These are phyloP conservation scores for Ascoidea rubescens DNA, from an alignment of 805 yeast genomes.

Conservation along the genomic window DNA sequence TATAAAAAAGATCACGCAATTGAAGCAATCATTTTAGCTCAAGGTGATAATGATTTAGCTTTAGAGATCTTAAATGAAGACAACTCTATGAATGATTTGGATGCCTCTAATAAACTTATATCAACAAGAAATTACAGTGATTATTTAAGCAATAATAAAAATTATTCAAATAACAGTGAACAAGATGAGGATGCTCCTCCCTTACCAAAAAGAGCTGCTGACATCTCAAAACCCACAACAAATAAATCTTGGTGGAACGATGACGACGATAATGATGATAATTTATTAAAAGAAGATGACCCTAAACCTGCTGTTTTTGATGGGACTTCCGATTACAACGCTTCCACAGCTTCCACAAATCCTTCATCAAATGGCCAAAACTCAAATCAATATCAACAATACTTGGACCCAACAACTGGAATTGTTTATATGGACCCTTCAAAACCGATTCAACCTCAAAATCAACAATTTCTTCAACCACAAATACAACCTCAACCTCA, in stretches of 20 bases:
- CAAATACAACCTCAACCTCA: slow-evolving; percentile 2
- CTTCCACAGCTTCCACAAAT: neutral
- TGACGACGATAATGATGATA: slow-evolving; percentile 1
- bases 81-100: slow-evolving; percentile 18
- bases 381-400: neutral
- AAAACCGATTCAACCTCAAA: slow-evolving; percentile 3
- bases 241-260: slow-evolving; percentile 5
- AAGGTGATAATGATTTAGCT: slow-evolving; percentile 49
- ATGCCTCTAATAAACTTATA: slow-evolving; percentile 6
- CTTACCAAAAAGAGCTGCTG: slow-evolving; percentile 8
- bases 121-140: neutral
- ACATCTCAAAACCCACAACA: slow-evolving; percentile 5
- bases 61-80: slow-evolving; percentile 32
- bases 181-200: slow-evolving; percentile 3
- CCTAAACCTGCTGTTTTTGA: slow-evolving; percentile 4
- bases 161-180: neutral
- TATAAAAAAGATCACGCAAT: slow-evolving; percentile 49
- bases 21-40: slow-evolving; percentile 47
- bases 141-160: neutral
- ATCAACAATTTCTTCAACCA: neutral
- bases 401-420: slow-evolving; percentile 5
- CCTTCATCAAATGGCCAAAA: slow-evolving; percentile 1
- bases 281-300: slow-evolving; percentile 2
- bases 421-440: slow-evolving; percentile 3
- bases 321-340: slow-evolving; percentile 1